Evolutionary conservation across 2,329 filamentous ascomycete genomes (phyloP).

Genomic region (Penicillium sp.): DNA sequence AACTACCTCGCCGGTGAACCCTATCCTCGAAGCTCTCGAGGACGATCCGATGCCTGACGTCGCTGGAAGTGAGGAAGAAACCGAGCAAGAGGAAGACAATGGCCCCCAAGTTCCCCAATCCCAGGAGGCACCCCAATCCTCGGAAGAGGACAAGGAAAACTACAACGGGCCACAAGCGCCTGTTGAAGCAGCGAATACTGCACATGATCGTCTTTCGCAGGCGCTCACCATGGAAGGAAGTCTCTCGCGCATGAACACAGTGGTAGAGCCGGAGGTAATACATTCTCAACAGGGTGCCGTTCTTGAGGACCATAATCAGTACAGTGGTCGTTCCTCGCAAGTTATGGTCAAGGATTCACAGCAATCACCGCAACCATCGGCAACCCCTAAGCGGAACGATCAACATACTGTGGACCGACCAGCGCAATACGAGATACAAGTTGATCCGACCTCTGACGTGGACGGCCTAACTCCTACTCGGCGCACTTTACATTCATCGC

Average conservation of each 20-base stretch:
- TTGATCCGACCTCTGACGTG: slow-evolving; percentile 10
- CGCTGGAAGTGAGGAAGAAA: slow-evolving; percentile 44
- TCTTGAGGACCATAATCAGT: slow-evolving; percentile 4
- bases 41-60: slow-evolving; percentile 18
- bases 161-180: slow-evolving; percentile 30
- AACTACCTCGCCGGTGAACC: slow-evolving; percentile 3
- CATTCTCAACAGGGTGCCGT: background rate
- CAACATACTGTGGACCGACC: background rate
- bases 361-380: slow-evolving; percentile 33
- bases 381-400: slow-evolving; percentile 22
- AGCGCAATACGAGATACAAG: slow-evolving; percentile 5
- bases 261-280: background rate
- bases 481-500: slow-evolving; percentile 23
- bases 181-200: slow-evolving; percentile 30
- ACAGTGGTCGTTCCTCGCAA: slow-evolving; percentile 30
- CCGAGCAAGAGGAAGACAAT: slow-evolving; percentile 46
- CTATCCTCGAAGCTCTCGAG: slow-evolving; percentile 17
- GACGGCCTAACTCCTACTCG: slow-evolving; percentile 17
- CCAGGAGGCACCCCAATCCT: slow-evolving; percentile 26
- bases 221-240: slow-evolving; percentile 30
- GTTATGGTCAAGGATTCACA: slow-evolving; percentile 40
- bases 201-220: slow-evolving; percentile 41
- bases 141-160: slow-evolving; percentile 51
- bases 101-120: slow-evolving; percentile 27
- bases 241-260: slow-evolving; percentile 8